phyloP scores from a whole-genome alignment of 208 protist species.

The Leishmania major region DNA sequence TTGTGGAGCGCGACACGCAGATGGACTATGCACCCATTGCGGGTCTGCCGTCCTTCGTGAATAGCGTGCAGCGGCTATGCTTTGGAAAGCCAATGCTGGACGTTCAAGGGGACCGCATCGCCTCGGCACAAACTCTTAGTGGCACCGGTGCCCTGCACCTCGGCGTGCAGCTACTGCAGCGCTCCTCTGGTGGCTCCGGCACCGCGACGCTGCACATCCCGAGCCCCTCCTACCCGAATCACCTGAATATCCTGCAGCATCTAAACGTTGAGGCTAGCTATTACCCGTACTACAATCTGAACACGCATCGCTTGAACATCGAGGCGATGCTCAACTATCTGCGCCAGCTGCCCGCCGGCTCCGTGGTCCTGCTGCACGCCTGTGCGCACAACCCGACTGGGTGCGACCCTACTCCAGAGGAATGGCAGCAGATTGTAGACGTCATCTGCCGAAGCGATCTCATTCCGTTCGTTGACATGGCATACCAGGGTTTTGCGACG shows the following conservation, averaged over 20 bases:
- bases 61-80: conserved; percentile 73
- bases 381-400: conserved; percentile 99
- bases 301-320: conserved; percentile 64
- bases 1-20: conserved; percentile 38
- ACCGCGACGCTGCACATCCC: conserved; percentile 49
- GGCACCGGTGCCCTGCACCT: conserved; percentile 84
- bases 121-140: conserved; percentile 77
- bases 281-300: conserved; percentile 82
- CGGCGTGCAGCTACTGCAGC: conserved; percentile 57
- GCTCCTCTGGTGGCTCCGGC: conserved; percentile 22
- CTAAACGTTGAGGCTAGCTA: conserved; percentile 39
- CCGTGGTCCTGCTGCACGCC: conserved; percentile 95
- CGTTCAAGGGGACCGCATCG: conserved; percentile 52
- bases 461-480: conserved; percentile 95
- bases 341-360: conserved; percentile 56
- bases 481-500: conserved; percentile 96
- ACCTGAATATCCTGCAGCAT: conserved; percentile 66
- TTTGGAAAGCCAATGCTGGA: conserved; percentile 82
- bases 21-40: conserved; percentile 97
- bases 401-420: conserved; percentile 93
- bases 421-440: conserved; percentile 93
- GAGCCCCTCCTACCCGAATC: conserved; percentile 80
- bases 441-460: conserved; percentile 78
- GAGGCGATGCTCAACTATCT: conserved; percentile 75
- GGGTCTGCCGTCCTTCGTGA: conserved; percentile 83